phyloP scores from a whole-genome alignment of 768 basidiomycete species.

The Lentinula lateritia region DNA sequence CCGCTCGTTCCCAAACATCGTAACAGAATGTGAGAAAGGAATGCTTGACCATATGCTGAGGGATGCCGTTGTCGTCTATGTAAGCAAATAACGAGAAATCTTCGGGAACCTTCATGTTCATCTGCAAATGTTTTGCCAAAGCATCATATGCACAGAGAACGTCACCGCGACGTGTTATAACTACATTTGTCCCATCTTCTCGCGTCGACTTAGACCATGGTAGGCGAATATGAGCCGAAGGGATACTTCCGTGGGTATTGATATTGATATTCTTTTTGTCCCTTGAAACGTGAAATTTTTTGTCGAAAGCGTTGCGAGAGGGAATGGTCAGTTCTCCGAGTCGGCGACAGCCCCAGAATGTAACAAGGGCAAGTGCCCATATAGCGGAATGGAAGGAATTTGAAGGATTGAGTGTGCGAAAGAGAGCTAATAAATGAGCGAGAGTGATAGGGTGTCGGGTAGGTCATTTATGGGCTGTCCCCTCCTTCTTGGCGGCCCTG shows the following conservation, averaged over 20 bases:
- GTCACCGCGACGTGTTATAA: conserved; percentile 6
- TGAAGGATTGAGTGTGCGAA: conserved; percentile 14
- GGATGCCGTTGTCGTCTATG: background rate
- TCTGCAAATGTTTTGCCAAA: conserved; percentile 15
- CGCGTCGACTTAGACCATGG: conserved; percentile 30
- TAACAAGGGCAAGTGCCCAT: conserved; percentile 24
- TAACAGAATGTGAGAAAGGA: conserved; percentile 1
- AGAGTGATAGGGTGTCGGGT: conserved; percentile 29
- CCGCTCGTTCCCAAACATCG: conserved; percentile 3
- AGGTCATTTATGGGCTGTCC: conserved; percentile 7
- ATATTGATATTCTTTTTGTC: conserved; percentile 8
- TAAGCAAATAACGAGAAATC: conserved; percentile 11
- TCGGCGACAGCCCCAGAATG: conserved; percentile 30
- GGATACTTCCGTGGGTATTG: too few species aligned
- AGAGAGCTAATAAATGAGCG: conserved; percentile 23
- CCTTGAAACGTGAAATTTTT: conserved; percentile 9
- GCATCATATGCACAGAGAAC: conserved; percentile 14
- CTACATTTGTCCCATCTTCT: conserved; percentile 19
- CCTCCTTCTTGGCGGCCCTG: conserved; percentile 18
- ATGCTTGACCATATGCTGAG: conserved; percentile 8
- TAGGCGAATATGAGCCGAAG: conserved; percentile 14
- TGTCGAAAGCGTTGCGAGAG: conserved; percentile 6
- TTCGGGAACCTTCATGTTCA: conserved; percentile 7
- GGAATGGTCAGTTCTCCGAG: conserved; percentile 23
- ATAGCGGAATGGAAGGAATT: conserved; percentile 25